phyloP scores from a whole-genome alignment of 805 yeast species.

The Candida schatavii region DNA sequence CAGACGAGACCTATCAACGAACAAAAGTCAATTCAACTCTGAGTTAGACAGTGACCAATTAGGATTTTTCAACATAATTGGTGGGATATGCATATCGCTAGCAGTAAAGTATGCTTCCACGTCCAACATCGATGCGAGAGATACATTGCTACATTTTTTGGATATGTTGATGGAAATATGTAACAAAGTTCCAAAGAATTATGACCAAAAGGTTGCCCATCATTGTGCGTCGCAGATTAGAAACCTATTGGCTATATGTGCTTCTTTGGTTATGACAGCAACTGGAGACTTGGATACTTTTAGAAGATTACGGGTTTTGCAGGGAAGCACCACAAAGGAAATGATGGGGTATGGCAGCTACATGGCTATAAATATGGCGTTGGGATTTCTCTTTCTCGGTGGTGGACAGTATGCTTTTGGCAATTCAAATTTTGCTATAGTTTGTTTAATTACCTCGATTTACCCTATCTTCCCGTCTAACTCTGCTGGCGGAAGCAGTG shows the following conservation, averaged over 20 bases:
- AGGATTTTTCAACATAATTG: conserved; percentile 60
- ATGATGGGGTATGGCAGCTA: conserved; percentile 60
- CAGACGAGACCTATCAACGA: no score
- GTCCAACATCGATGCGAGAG: conserved; percentile 50
- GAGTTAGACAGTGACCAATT: conserved; percentile 58
- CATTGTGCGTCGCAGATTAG: conserved; percentile 54
- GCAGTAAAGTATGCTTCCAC: conserved; percentile 78
- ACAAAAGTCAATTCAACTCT: neutral
- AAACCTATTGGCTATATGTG: conserved; percentile 58
- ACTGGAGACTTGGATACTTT: conserved; percentile 82
- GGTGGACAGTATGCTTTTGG: conserved; percentile 88
- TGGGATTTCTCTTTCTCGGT: conserved; percentile 87
- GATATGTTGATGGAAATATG: conserved; percentile 50
- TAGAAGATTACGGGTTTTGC: conserved; percentile 67
- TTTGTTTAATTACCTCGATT: conserved; percentile 67
- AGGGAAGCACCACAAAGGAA: conserved; percentile 50
- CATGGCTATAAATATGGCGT: conserved; percentile 73
- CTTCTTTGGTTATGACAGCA: conserved; percentile 82
- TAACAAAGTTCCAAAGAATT: conserved; percentile 40
- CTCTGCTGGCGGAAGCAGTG: conserved; percentile 26
- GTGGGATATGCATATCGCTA: conserved; percentile 73
- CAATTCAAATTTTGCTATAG: conserved; percentile 60
- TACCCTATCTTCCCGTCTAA: conserved; percentile 67
- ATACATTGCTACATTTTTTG: conserved; percentile 51
- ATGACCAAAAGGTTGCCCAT: conserved; percentile 58